Base-by-base conservation (phyloP, 352 stramenopile genomes). In the Phytophthora foliorum region DNA sequence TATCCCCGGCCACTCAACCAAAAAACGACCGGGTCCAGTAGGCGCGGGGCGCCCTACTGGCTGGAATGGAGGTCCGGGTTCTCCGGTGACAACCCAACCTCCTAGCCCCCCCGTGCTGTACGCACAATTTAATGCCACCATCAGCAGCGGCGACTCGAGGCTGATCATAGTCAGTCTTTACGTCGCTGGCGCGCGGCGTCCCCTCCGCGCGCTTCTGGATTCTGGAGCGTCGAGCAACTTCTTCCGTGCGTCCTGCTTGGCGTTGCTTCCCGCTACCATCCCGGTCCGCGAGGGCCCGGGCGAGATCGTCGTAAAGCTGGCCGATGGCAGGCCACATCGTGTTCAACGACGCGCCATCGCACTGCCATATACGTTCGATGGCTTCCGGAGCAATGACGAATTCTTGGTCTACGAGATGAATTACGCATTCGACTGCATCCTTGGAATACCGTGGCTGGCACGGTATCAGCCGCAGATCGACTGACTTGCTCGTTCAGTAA, bases 361-460 rank as follows among this genome's bases (percentile, higher is more conserved):
- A 3, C 46, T 72, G 16, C 19, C 38, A 13, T 61, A 57, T 14
- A 34, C 2, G 36, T 56, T 72, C 16, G 56, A 57, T 17, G 64
- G 31, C 25, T 72, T 67, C 44, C 14, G 21, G 11, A 62, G 42
- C 14, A 54, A 36, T 5, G 63, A 75, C 8, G 41, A 69, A 0
- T 69, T 78, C 42, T 10, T 72, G 24, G 32, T 76, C 13, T 57
- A 78, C 29, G 57, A 70, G 21, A 57, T 78, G 24, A 69, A 76
- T 34, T 68, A 74, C 42, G 54, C 41, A 4, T 78, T 71, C 29
- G 58, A 75, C 32, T 72, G 57, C n/a, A 81, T 73, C 46, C 29
- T 78, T 4, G 45, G 56, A 1, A 75, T 75, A 3, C 54, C 67
- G 7, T 41, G 34, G 34, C 34, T 41, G 9, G 34, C 6, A 7